Base-by-base conservation (phyloP, 31 red algal species). In the Odonthalia washingtoniensis region DNA sequence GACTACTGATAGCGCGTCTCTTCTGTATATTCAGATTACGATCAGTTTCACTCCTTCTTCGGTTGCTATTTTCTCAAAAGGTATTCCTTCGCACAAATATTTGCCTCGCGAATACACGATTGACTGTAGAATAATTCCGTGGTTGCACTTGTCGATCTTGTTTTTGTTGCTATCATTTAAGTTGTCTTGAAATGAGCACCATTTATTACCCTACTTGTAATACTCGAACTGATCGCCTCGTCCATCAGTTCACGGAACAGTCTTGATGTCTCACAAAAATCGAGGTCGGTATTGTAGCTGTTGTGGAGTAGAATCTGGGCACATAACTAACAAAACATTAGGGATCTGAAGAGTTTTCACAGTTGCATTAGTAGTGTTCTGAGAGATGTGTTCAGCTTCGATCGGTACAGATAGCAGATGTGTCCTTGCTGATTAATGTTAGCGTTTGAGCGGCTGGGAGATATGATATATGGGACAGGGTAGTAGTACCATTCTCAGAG, bases 151-250 rank as follows among this genome's bases (percentile, higher is more conserved):
- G 49, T 21, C 21, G 12, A 57, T 57, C 21, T 57, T 57, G 21
- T 57, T 9, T 14, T 9, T 14, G 49, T 57, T 57, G 9, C 12
- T 14, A 57, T 57, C 21, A 21, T 9, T 14, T 9, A 57, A 57
- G 49, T 21, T 57, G 49, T 57, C 49, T 57, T 57, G 49, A 57
- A 57, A 57, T 57, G 49, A 21, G 49, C 49, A 57, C 49, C 49
- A 57, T 57, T 57, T 14, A 14, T 57, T 57, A 9, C 9, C 49
- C 12, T 9, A 9, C 21, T 57, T 57, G 49, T 9, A 9, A 57
- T 14, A 57, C 49, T 57, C 49, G 21, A 57, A 21, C 49, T 57
- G 49, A 57, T 57, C 49, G 49, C 21, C 49, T 57, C 21, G 9
- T 57, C 49, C 49, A 21, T 57, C 49, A 57, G 49, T 57, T 21